Conservation (phyloP, 2,329 filamentous ascomycete genomes). For the Colletotrichum chrysophilum region DNA sequence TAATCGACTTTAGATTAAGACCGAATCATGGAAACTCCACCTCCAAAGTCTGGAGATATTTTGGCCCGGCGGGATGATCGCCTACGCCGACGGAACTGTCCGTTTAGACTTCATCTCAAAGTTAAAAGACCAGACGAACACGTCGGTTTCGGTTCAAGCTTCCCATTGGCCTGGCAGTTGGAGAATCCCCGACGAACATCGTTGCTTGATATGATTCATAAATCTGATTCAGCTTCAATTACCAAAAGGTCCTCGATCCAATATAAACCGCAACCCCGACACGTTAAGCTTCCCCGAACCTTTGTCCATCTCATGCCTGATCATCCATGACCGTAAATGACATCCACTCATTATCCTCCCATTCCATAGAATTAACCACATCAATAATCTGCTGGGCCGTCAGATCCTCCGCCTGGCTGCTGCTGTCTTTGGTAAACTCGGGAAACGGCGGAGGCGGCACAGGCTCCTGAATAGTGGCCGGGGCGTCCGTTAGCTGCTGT, state of each 20-base stretch:
- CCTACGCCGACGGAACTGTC: background rate
- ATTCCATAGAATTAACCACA: constrained; percentile 12
- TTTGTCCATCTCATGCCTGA: background rate
- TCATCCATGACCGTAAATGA: constrained; percentile 8
- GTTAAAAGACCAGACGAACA: background rate
- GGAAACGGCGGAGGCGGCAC: background rate
- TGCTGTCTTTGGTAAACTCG: background rate
- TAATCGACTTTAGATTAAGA: background rate
- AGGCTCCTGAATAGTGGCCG: background rate
- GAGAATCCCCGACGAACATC: background rate
- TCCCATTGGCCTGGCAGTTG: background rate
- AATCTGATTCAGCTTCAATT: background rate
- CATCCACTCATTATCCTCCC: constrained; percentile 18
- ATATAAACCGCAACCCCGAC: background rate
- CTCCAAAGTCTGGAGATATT: background rate
- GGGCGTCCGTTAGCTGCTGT: background rate
- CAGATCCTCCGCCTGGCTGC: constrained; percentile 10
- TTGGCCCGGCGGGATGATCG: background rate
- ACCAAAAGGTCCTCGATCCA: background rate
- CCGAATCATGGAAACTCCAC: background rate
- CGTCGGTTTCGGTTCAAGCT: background rate
- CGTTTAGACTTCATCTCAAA: background rate
- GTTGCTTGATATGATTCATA: background rate
- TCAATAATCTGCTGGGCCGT: constrained; percentile 16
- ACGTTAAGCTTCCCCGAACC: background rate